Conservation (phyloP, 192 early-diverging fungal species). For the Gigaspora rosea region DNA sequence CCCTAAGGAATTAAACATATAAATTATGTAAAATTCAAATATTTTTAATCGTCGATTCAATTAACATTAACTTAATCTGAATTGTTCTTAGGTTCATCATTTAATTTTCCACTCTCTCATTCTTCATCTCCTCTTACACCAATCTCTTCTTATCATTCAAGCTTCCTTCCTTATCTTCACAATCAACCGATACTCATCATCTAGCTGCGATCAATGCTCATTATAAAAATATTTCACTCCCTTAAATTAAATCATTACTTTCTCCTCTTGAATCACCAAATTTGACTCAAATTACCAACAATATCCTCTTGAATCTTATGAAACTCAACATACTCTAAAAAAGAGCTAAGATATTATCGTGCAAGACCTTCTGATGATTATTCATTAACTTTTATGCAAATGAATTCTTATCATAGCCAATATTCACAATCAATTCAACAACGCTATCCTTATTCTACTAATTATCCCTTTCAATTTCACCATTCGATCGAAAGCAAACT, state of each 20-base stretch:
- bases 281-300: neutral
- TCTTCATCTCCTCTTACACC: neutral
- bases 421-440: neutral
- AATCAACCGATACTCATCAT: slow-evolving; percentile 8
- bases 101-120: neutral
- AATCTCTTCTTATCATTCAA: neutral
- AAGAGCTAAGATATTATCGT: neutral
- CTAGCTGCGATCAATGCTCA: slow-evolving; percentile 15
- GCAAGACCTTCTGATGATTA: neutral
- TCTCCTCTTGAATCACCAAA: slow-evolving; percentile 16
- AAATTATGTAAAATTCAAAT: no score
- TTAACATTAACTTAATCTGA: no score
- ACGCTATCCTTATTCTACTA: neutral
- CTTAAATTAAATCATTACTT: neutral
- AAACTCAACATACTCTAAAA: neutral
- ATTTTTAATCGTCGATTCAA: no score
- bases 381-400: neutral
- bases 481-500: neutral
- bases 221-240: neutral
- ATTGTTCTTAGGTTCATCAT: neutral
- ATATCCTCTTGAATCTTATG: neutral
- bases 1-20: no score
- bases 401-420: neutral
- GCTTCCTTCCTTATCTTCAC: neutral
- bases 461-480: neutral